Evolutionary conservation across 2,329 filamentous ascomycete genomes (phyloP), one percentile per base, ranked within the genome.

Genomic region (Lasiodiplodia theobromae): DNA sequence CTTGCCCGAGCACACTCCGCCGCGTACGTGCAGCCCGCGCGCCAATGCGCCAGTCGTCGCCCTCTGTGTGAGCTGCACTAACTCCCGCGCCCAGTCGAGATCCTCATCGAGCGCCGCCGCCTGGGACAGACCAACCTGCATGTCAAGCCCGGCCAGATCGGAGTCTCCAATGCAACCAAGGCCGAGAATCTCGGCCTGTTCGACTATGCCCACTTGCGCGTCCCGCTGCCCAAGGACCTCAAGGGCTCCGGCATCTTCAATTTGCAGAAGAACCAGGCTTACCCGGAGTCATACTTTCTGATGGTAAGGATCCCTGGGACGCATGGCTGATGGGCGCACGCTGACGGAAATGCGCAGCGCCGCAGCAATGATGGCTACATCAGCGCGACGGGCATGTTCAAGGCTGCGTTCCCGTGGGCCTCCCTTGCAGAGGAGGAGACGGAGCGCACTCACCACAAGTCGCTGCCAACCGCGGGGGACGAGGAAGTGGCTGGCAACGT

Each of bases 401-500:
- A 96, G 83, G 93, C 92, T 40, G 92, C 92, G 2, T 96, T 94
- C 76, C 92, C 92, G 8, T 94, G 91, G 80, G 91, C 92, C 53
- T 88, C 91, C 70, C 83, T 86, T 23, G 82, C 86, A 37, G 92
- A 96, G 73, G 92, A 96, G 77, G 88, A 92, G 74, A 82, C 83
- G 2, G 92, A 96, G 83, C 91, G 92, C 77, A 89, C 87, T 75
- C 94, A 93, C 81, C 90, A 99, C 81, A 97, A 97, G 83, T 88
- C 87, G 7, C 89, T 96, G 34, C 82, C 88, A 40, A 91, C 91
- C 37, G 96, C 94, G 11, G 97, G 94, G 74, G 86, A 86, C 68
- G 94, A 98, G 77, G 96, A 98, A 84, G 94, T 96, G 37, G 96
- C 96, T 31, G 96, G 96, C 56, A 99, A 97, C 79, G 89, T 99